A percentile compares a stretch with the other conserved stretches of the same genome.
phyloP scores from a whole-genome alignment of 1,139 yeast genomes.

The Maudiozyma humilis region DNA sequence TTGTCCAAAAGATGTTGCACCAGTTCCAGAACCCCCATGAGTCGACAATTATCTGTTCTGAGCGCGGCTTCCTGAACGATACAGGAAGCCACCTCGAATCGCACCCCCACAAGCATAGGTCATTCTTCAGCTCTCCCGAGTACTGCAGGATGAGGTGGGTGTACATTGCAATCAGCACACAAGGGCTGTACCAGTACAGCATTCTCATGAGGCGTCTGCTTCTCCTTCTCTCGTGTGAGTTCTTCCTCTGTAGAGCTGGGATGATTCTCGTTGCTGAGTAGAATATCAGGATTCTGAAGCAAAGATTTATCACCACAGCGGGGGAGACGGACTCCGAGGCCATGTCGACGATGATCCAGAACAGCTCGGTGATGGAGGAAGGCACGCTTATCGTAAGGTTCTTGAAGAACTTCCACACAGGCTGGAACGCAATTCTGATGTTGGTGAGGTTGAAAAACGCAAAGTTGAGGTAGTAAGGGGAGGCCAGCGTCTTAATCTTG shows the following conservation, averaged over 20 bases:
- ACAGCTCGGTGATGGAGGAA: conserved; percentile 38
- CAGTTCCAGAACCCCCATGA: conserved; percentile 96
- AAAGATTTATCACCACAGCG: conserved; percentile 70
- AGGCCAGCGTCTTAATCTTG: conserved; percentile 12
- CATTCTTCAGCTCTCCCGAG: conserved; percentile 63
- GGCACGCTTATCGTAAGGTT: conserved; percentile 41
- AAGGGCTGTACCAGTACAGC: conserved; percentile 83
- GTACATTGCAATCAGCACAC: conserved; percentile 87
- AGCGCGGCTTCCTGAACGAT: conserved; percentile 5
- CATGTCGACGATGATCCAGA: conserved; percentile 53
- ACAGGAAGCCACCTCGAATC: conserved; percentile 17
- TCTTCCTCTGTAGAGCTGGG: conserved; percentile 54
- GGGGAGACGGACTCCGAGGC: conserved; percentile 73
- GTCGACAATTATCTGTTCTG: conserved; percentile 42
- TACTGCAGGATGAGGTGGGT: conserved; percentile 90
- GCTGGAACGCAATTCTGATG: conserved; percentile 33
- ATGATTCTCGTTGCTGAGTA: conserved; percentile 91
- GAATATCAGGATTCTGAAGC: conserved; percentile 78
- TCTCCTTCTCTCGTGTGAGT: conserved; percentile 30
- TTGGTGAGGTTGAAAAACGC: conserved; percentile 4
- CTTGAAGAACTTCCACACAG: conserved; percentile 38
- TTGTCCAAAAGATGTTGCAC: conserved; percentile 77
- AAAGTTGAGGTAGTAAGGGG: conserved; percentile 22
- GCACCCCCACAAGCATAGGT: conserved; percentile 53
- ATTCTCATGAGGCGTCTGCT: conserved; percentile 41